These are phyloP conservation scores for Tulasnella sp. DNA, from an alignment of 768 basidiomycete genomes.

Conservation along the genomic window DNA sequence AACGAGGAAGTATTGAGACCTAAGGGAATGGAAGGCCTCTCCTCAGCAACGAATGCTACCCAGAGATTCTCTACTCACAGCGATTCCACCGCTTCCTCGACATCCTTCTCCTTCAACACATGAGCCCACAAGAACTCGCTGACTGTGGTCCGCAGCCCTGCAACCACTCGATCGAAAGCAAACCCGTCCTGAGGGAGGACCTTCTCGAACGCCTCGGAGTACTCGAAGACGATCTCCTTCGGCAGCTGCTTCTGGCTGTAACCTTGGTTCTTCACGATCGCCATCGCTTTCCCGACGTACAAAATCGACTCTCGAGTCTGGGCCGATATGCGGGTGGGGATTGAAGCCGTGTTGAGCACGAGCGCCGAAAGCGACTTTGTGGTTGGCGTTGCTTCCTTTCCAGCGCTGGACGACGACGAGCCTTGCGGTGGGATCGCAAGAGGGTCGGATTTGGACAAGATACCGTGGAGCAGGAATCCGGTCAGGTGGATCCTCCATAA, in stretches of 20 bases:
- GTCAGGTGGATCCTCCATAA: conserved; percentile 80
- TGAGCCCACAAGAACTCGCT: conserved; percentile 94
- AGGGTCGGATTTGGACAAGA: conserved; percentile 50
- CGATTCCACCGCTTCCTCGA: conserved; percentile 74
- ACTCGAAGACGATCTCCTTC: conserved; percentile 47
- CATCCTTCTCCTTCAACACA: conserved; percentile 70
- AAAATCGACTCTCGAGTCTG: conserved; percentile 70
- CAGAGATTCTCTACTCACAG: conserved; percentile 40
- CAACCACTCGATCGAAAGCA: conserved; percentile 60
- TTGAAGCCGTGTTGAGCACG: conserved; percentile 46
- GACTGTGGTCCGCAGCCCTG: conserved; percentile 64
- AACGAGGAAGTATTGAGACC: conserved; percentile 78
- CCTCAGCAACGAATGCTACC: background rate
- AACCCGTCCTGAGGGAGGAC: conserved; percentile 68
- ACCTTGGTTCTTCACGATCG: conserved; percentile 59
- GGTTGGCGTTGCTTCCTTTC: background rate
- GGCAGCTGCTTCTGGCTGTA: conserved; percentile 58
- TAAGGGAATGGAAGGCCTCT: conserved; percentile 23
- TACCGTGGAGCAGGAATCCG: conserved; percentile 70
- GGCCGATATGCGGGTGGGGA: conserved; percentile 63
- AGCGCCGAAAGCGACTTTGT: conserved; percentile 1
- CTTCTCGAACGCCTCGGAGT: conserved; percentile 50
- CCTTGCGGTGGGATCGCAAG: conserved; percentile 34
- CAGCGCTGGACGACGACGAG: background rate
- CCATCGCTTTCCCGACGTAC: conserved; percentile 80